Percentiles rank a stretch among this genome's conserved stretches.
Evolutionary conservation across 129 eudicot species (phyloP).

Genomic region (Solidago caesia): DNA sequence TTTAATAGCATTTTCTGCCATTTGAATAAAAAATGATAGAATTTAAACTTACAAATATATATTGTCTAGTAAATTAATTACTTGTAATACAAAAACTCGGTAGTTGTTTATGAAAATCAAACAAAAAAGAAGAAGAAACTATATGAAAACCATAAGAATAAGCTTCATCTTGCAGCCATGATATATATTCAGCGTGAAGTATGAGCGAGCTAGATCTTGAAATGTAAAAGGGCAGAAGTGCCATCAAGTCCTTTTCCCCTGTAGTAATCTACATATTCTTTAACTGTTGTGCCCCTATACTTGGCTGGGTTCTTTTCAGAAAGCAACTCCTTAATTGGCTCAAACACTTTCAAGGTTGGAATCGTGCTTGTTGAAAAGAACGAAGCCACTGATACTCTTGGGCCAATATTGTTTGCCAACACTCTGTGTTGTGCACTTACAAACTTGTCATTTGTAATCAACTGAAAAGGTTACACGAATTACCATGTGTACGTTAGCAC

Average conservation of each 20-base stretch:
- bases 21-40: no score
- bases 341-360: slow-evolving; percentile 28
- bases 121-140: no score
- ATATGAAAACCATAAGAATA: no score
- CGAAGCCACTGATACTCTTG: slow-evolving; percentile 54
- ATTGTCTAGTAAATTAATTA: no score
- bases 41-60: no score
- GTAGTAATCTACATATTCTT: slow-evolving; percentile 20
- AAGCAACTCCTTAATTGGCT: slow-evolving; percentile 53
- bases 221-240: slow-evolving; percentile 35
- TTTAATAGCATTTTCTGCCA: no score
- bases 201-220: slow-evolving; percentile 35
- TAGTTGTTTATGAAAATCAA: no score
- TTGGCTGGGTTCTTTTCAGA: slow-evolving; percentile 50
- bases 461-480: slow-evolving; percentile 28
- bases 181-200: neutral
- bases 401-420: slow-evolving; percentile 47
- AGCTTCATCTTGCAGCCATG: no score
- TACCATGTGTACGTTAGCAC: neutral
- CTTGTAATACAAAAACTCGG: no score
- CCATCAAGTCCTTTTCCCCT: slow-evolving; percentile 35
- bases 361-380: slow-evolving; percentile 33
- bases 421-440: slow-evolving; percentile 58
- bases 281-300: slow-evolving; percentile 41
- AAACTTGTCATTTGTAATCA: slow-evolving; percentile 59